These are phyloP conservation scores for Colletotrichum aenigma DNA, from an alignment of 2,329 filamentous ascomycete genomes.

Conservation along the genomic window DNA sequence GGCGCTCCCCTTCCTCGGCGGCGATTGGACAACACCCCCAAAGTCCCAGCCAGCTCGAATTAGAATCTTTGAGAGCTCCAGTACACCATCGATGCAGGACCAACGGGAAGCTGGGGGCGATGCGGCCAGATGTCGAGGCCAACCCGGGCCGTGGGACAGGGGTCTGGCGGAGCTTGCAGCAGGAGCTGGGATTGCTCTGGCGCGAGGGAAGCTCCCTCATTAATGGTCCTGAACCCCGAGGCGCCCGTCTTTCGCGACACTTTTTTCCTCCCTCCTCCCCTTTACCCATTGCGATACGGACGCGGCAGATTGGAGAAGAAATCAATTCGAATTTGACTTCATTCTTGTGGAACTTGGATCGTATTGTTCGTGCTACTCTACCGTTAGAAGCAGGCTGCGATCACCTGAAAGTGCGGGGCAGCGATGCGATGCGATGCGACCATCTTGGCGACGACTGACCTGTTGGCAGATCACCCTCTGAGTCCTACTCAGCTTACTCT, in stretches of 20 bases:
- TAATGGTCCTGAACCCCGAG: conserved; percentile 9
- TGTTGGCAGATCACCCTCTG: neutral
- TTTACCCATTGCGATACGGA: neutral
- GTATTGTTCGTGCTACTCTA: neutral
- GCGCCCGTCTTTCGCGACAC: neutral
- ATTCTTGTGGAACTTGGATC: neutral
- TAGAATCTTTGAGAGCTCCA: neutral
- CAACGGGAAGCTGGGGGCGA: conserved; percentile 16
- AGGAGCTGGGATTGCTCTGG: conserved; percentile 3
- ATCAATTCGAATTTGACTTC: neutral
- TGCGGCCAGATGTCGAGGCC: conserved; percentile 13
- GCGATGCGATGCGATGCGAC: neutral
- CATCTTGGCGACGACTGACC: neutral
- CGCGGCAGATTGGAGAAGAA: neutral
- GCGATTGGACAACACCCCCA: conserved; percentile 7
- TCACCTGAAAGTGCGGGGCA: conserved; percentile 19
- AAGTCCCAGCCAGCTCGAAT: conserved; percentile 2
- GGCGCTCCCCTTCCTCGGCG: neutral
- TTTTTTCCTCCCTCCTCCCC: neutral
- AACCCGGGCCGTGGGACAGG: neutral
- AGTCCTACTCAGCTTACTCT: neutral
- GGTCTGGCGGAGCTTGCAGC: conserved; percentile 15
- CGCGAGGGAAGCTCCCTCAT: conserved; percentile 12
- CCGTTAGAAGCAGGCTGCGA: neutral
- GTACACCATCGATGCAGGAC: neutral